phyloP scores from a whole-genome alignment of 805 yeast species.

The Candida broadrunensis region DNA sequence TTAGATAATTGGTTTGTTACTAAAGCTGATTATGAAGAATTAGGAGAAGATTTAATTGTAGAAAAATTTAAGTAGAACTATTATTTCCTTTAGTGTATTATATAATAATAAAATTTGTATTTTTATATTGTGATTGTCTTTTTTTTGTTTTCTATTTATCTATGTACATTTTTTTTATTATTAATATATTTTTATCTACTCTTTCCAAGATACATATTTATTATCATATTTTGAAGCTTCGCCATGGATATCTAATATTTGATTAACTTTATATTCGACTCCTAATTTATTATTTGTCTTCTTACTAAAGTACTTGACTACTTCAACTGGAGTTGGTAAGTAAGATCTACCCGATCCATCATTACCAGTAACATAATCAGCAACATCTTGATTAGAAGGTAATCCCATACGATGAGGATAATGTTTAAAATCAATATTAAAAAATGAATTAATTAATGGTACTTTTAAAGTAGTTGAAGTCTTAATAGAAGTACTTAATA shows the following conservation, averaged over 20 bases:
- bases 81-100: slow-evolving; percentile 1
- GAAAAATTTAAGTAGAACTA: slow-evolving; percentile 29
- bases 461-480: slow-evolving; percentile 22
- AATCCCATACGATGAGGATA: slow-evolving; percentile 74
- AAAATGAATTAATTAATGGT: slow-evolving; percentile 38
- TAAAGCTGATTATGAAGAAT: slow-evolving; percentile 63
- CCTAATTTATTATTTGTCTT: slow-evolving; percentile 56
- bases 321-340: slow-evolving; percentile 68
- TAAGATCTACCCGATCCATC: slow-evolving; percentile 63
- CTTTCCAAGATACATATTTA: slow-evolving; percentile 41
- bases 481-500: slow-evolving; percentile 16
- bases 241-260: slow-evolving; percentile 58
- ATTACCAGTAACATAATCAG: slow-evolving; percentile 64
- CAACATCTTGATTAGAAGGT: slow-evolving; percentile 68
- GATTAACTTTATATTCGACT: slow-evolving; percentile 55
- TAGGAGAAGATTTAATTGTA: slow-evolving; percentile 45
- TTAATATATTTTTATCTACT: too few relatives aligned
- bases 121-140: not conserved
- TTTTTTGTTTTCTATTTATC: too few relatives aligned
- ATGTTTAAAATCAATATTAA: slow-evolving; percentile 35
- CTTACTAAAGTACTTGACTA: slow-evolving; percentile 57
- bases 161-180: not conserved
- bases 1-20: slow-evolving; percentile 54
- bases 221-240: slow-evolving; percentile 37
- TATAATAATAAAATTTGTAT: slow-evolving; percentile 2